Percentiles rank a stretch among this genome's conserved stretches.
Conservation (phyloP, 2,329 filamentous ascomycete genomes). For the Penicillium sp. region DNA sequence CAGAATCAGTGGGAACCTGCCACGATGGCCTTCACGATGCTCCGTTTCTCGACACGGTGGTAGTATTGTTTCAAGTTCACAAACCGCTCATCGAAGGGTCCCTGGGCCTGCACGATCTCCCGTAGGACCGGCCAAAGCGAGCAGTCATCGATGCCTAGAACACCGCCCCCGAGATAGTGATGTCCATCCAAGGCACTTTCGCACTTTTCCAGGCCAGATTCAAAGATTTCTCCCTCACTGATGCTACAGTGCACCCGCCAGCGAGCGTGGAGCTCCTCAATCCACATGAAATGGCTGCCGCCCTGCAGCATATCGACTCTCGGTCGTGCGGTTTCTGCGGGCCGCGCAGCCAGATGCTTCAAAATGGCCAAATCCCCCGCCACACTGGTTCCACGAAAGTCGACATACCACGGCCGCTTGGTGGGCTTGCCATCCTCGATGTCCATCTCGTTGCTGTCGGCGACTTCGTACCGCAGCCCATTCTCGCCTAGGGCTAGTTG, state of each 20-base stretch:
- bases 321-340: constrained; percentile 22
- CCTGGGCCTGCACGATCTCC: constrained; percentile 33
- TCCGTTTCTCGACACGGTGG: constrained; percentile 37
- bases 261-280: constrained; percentile 28
- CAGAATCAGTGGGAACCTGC: constrained; percentile 24
- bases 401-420: constrained; percentile 29
- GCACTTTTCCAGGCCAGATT: constrained; percentile 29
- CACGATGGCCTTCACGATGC: constrained; percentile 35
- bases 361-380: constrained; percentile 36
- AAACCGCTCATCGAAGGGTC: constrained; percentile 27
- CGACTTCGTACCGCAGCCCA: constrained; percentile 34
- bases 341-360: constrained; percentile 26
- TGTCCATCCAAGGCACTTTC: constrained; percentile 32
- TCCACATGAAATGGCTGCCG: constrained; percentile 27
- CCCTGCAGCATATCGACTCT: constrained; percentile 30
- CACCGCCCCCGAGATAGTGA: constrained; percentile 36
- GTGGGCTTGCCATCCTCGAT: neutral
- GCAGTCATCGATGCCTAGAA: constrained; percentile 44
- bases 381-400: constrained; percentile 27
- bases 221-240: constrained; percentile 10
- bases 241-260: constrained; percentile 30
- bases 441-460: constrained; percentile 11
- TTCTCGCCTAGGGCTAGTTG: constrained; percentile 40
- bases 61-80: constrained; percentile 40
- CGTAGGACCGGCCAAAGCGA: constrained; percentile 45